Percentiles rank a stretch among this genome's conserved stretches.
Conservation (phyloP, 805 yeast genomes). For the Sugiyamaella valdiviana region DNA sequence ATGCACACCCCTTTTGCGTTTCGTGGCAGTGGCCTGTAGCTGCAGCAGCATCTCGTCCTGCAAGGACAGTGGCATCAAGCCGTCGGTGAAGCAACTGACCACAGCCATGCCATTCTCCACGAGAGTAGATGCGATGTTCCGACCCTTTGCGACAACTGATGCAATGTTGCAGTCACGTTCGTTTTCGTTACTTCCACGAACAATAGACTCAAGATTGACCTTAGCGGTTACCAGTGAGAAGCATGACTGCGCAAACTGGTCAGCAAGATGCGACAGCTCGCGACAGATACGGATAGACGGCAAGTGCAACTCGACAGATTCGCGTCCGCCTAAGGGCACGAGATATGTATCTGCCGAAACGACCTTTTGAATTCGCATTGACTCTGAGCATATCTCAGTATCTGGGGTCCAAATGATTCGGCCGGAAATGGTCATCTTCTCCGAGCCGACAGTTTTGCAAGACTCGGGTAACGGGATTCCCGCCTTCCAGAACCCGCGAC, state of each 20-base stretch:
- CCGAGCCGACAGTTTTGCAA: neutral
- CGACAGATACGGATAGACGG: neutral
- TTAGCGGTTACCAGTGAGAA: neutral
- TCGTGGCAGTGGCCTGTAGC: neutral
- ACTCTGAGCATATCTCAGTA: neutral
- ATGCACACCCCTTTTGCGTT: neutral
- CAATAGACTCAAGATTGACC: neutral
- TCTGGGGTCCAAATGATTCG: neutral
- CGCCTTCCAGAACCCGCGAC: neutral
- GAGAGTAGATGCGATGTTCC: neutral
- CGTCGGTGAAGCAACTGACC: neutral
- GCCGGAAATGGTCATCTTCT: neutral
- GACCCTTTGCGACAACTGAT: neutral
- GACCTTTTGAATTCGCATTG: neutral
- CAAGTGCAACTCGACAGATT: neutral
- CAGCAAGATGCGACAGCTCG: neutral
- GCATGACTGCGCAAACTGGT: neutral
- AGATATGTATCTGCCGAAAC: neutral
- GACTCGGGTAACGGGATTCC: neutral
- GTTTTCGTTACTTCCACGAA: neutral
- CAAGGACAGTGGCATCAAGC: neutral
- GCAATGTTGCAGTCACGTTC: neutral
- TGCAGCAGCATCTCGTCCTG: neutral
- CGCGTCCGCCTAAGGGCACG: neutral
- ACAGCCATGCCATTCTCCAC: neutral